These are phyloP conservation scores for Dalbergia oliveri DNA, from an alignment of 306 rosid species.

Conservation along the genomic window DNA sequence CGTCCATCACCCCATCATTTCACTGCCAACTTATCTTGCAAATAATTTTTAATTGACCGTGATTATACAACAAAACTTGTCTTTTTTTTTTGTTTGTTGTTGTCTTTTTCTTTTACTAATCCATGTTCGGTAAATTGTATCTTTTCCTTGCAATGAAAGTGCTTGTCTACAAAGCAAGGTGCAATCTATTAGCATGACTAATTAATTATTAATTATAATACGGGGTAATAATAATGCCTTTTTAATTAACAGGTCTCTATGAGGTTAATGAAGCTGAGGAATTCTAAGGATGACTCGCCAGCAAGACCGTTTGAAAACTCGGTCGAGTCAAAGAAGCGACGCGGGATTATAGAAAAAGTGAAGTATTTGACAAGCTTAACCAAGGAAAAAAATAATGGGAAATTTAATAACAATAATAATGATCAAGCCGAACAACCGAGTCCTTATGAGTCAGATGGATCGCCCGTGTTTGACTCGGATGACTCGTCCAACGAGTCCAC, in stretches of 20 bases:
- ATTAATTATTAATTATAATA: neutral
- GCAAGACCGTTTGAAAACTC: conserved; percentile 36
- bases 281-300: conserved; percentile 39
- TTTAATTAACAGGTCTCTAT: conserved; percentile 53
- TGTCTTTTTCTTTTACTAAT: no score
- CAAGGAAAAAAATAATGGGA: conserved; percentile 42
- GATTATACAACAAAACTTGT: neutral
- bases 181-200: conserved; percentile 15
- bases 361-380: conserved; percentile 49
- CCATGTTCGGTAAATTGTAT: neutral
- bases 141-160: conserved; percentile 10
- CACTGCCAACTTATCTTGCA: neutral
- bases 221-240: neutral
- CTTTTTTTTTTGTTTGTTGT: neutral
- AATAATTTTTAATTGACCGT: conserved; percentile 14
- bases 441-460: conserved; percentile 53
- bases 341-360: conserved; percentile 34
- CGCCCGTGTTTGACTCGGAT: conserved; percentile 52
- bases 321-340: conserved; percentile 42
- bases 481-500: conserved; percentile 46
- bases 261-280: conserved; percentile 54
- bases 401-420: conserved; percentile 4
- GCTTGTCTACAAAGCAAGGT: conserved; percentile 9
- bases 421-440: neutral
- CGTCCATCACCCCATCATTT: neutral